Base-by-base conservation (phyloP, 192 early-diverging fungal genomes). In the Ramicandelaber brevisporus region DNA sequence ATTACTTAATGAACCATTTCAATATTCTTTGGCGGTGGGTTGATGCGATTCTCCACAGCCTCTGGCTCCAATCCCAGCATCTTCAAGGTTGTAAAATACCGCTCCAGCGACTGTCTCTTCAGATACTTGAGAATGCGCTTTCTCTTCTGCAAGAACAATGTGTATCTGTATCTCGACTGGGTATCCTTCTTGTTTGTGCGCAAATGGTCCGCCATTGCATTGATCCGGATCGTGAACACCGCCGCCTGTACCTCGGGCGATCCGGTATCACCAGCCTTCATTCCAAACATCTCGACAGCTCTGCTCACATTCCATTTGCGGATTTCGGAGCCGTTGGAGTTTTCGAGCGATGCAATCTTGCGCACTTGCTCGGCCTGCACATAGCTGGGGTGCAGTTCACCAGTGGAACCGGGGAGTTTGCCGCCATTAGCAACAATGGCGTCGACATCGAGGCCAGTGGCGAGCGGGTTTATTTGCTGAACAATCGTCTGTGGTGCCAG, bases 211-310 rank as follows among this genome's bases (percentile, higher is more conserved):
- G 70, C 38, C 42, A 97, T 58, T 33, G 81, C 76, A 34, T 81
- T 68, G 38, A 97, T 86, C 32, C 75, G 68, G 28, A 86, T 68
- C 13, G 79, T 85, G 53, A 83, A 68, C 18, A 90, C 59, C 2
- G 87, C 87, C 22, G 81, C 90, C 70, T 97, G 90, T 8, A 88
- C 90, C 48, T 84, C 81, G 4, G 83, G 54, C 38, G 74, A 83
- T 10, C 90, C 90, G 7, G 86, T 83, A 48, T 97, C 90, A 16
- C 61, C 61, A 17, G 65, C 62, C 17, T 48, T 51, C 25, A 74
- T 53, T 14, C 71, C 73, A 59, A 92, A 92, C 40, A 70, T 57
- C 27, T 74, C 63, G 17, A 83, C 48, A 5, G 73, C 65, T 20
- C 63, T 50, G 38, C 48, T 41, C 15, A 67, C 50, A 41, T 97